These are phyloP conservation scores for Kodamaea sp. DNA, from an alignment of 1,139 yeast genomes.

Conservation along the genomic window DNA sequence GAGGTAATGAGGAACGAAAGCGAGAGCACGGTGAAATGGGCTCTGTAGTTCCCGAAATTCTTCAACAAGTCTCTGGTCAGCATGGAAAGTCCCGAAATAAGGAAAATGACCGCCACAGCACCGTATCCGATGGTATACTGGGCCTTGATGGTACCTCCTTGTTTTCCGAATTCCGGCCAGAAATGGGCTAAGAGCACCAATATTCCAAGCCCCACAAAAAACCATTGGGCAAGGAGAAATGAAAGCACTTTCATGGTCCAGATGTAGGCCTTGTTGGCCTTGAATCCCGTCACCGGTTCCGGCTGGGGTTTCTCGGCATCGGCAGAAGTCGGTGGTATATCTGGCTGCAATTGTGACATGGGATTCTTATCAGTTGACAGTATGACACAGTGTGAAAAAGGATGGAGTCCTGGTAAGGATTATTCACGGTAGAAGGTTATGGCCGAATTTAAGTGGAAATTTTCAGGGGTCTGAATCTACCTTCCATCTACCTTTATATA, in stretches of 20 bases:
- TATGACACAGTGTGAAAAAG: too few species aligned
- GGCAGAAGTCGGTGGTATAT: too few species aligned
- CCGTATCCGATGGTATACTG: slow-evolving; percentile 81
- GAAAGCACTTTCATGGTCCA: slow-evolving; percentile 15
- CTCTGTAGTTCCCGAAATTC: slow-evolving; percentile 76
- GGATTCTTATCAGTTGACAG: too few species aligned
- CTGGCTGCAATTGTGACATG: too few species aligned
- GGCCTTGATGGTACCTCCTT: slow-evolving; percentile 74
- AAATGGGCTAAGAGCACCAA: slow-evolving; percentile 74
- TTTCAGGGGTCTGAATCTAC: too few species aligned
- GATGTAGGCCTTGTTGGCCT: slow-evolving; percentile 1
- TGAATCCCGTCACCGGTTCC: not conserved
- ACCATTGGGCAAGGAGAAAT: slow-evolving; percentile 60
- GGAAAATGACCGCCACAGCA: slow-evolving; percentile 82
- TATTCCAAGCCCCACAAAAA: slow-evolving; percentile 67
- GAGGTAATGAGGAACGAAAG: slow-evolving; percentile 76
- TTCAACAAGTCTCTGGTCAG: slow-evolving; percentile 57
- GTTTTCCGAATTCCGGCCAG: slow-evolving; percentile 80
- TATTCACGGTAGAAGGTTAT: too few species aligned
- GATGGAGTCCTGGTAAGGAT: too few species aligned
- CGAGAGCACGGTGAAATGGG: slow-evolving; percentile 69
- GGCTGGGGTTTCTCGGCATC: too few species aligned
- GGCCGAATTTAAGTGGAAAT: too few species aligned
- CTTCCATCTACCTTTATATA: too few species aligned
- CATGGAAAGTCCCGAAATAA: slow-evolving; percentile 80